phyloP scores from a whole-genome alignment of 768 basidiomycete species.

The Bullera alba region DNA sequence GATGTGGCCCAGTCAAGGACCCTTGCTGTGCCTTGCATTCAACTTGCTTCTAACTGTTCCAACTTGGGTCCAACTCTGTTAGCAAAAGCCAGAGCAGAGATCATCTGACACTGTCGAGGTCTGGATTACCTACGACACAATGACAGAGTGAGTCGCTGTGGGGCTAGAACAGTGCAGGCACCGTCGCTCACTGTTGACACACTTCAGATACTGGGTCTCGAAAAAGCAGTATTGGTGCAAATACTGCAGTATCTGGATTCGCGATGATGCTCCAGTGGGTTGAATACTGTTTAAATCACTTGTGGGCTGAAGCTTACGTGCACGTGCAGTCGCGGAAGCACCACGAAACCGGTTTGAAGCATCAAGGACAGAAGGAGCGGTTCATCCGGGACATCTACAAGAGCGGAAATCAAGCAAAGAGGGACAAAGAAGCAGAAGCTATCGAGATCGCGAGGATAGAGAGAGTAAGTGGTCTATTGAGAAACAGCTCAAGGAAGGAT shows the following conservation, averaged over 20 bases:
- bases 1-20: no score
- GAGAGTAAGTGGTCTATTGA: constrained; percentile 51
- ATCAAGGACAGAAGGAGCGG: constrained; percentile 89
- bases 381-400: constrained; percentile 92
- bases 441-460: constrained; percentile 84
- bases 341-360: constrained; percentile 87
- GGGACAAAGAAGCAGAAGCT: constrained; percentile 56
- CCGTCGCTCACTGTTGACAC: background rate
- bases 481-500: background rate
- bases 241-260: constrained; percentile 91
- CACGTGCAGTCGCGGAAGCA: constrained; percentile 69
- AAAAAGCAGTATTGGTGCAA: constrained; percentile 72
- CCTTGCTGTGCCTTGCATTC: no score
- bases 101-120: no score
- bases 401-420: constrained; percentile 54
- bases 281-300: background rate
- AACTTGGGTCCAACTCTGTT: no score
- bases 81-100: no score
- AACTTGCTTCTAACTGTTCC: no score
- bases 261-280: constrained; percentile 70
- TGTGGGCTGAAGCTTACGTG: background rate
- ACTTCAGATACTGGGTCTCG: constrained; percentile 43
- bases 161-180: background rate
- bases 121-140: constrained; percentile 1
- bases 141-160: constrained; percentile 40